phyloP scores from a whole-genome alignment of 192 early-diverging fungal species.

The Dissophora ornata region DNA sequence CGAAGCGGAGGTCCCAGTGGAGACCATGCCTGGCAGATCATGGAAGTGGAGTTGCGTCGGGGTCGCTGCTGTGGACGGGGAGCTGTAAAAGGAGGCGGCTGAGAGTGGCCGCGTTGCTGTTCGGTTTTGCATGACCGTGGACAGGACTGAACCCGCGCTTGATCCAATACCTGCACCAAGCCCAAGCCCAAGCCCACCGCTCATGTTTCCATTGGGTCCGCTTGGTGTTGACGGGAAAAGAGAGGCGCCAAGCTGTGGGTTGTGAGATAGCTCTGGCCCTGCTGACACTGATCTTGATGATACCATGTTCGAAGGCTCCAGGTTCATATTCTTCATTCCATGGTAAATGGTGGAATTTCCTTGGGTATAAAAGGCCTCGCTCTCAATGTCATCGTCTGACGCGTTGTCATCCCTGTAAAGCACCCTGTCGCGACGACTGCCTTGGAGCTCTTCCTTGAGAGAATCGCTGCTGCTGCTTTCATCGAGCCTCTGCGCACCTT shows the following conservation, averaged over 20 bases:
- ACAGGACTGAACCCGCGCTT: conserved; percentile 33
- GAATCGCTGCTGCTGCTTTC: conserved; percentile 25
- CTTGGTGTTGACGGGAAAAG: conserved; percentile 18
- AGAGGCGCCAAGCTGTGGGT: neutral
- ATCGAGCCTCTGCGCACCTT: neutral
- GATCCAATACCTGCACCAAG: conserved; percentile 30
- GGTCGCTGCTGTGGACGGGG: conserved; percentile 16
- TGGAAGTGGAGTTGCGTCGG: conserved; percentile 31
- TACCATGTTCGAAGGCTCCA: conserved; percentile 25
- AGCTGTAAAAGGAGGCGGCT: conserved; percentile 42
- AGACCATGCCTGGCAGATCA: conserved; percentile 35
- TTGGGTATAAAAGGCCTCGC: conserved; percentile 55
- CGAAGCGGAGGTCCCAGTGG: conserved; percentile 37
- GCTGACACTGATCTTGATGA: too few relatives aligned
- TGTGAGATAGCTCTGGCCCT: neutral
- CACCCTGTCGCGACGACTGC: neutral
- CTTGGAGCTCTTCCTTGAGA: conserved; percentile 5
- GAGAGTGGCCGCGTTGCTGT: conserved; percentile 27
- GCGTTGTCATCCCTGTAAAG: neutral
- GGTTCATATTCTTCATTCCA: conserved; percentile 28
- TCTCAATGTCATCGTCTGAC: conserved; percentile 51
- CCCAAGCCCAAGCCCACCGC: conserved; percentile 21
- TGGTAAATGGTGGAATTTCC: conserved; percentile 51
- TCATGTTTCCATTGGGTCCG: conserved; percentile 4
- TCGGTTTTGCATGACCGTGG: conserved; percentile 41